phyloP scores from a whole-genome alignment of 2,329 filamentous ascomycete genomes.

The Aspergillus niger region DNA sequence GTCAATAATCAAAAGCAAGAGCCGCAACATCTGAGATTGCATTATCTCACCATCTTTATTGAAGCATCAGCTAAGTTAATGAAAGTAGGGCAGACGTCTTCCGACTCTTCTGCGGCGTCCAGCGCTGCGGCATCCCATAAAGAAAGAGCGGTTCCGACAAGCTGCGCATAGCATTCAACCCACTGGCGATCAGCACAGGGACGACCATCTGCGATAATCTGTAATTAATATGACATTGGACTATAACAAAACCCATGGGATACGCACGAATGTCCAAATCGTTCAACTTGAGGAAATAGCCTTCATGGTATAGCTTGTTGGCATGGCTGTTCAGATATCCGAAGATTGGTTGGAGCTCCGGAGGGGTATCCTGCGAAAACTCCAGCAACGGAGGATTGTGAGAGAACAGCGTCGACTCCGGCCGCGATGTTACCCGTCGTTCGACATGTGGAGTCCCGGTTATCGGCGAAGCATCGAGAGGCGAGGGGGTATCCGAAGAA shows the following conservation, averaged over 20 bases:
- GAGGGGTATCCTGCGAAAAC: slow-evolving; percentile 78
- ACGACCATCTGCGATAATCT: slow-evolving; percentile 67
- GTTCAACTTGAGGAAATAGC: slow-evolving; percentile 95
- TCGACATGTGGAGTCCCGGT: slow-evolving; percentile 49
- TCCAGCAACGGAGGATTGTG: slow-evolving; percentile 87
- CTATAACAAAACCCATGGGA: not conserved
- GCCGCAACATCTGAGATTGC: not conserved
- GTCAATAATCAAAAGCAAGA: slow-evolving; percentile 4
- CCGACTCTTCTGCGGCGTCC: slow-evolving; percentile 81
- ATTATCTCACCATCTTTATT: slow-evolving; percentile 81
- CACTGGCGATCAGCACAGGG: slow-evolving; percentile 84
- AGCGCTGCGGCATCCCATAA: slow-evolving; percentile 93
- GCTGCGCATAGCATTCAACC: slow-evolving; percentile 95
- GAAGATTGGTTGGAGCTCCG: slow-evolving; percentile 93
- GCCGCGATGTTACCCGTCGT: slow-evolving; percentile 61
- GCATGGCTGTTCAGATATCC: slow-evolving; percentile 90
- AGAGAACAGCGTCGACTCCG: slow-evolving; percentile 81
- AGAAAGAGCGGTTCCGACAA: slow-evolving; percentile 91
- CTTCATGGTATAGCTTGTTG: slow-evolving; percentile 97
- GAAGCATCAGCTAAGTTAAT: slow-evolving; percentile 97
- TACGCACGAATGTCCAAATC: slow-evolving; percentile 86
- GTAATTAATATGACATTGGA: slow-evolving; percentile 32
- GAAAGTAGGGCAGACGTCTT: slow-evolving; percentile 85
- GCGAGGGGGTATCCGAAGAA: slow-evolving; percentile 40
- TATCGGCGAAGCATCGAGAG: slow-evolving; percentile 41